Conservation (phyloP, 2,329 filamentous ascomycete genomes). For the Colletotrichum navitas region DNA sequence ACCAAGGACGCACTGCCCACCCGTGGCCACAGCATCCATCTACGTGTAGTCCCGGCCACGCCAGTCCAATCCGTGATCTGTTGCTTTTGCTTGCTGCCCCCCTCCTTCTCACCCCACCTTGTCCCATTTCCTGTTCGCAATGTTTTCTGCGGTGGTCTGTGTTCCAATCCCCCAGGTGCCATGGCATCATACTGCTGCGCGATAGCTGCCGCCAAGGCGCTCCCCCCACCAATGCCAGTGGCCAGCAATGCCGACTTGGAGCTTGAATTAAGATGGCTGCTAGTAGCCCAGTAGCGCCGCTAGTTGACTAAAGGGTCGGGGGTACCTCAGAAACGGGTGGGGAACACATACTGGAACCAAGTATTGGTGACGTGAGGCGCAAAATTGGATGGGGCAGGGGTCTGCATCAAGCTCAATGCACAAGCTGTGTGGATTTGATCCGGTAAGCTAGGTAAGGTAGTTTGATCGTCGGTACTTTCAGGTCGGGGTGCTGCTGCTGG, state of each 20-base stretch:
- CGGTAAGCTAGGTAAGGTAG: constrained; percentile 24
- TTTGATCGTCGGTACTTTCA: constrained; percentile 37
- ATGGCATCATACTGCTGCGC: constrained; percentile 42
- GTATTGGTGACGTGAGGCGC: constrained; percentile 33
- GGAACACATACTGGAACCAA: constrained; percentile 11
- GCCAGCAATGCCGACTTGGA: constrained; percentile 38
- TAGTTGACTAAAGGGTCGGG: background rate
- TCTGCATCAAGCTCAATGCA: constrained; percentile 42
- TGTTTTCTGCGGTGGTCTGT: constrained; percentile 27
- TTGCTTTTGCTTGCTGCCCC: constrained; percentile 33
- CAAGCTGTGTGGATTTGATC: constrained; percentile 31
- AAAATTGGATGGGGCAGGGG: constrained; percentile 36
- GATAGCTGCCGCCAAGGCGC: constrained; percentile 40
- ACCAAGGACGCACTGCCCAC: constrained; percentile 24
- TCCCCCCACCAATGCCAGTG: constrained; percentile 38
- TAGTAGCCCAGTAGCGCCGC: constrained; percentile 13
- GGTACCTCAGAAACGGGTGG: constrained; percentile 10
- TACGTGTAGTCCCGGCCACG: constrained; percentile 1
- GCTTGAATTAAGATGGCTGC: constrained; percentile 34
- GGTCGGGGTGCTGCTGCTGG: constrained; percentile 35
- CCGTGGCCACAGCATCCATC: background rate
- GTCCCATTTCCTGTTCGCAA: constrained; percentile 19
- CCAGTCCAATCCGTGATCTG: constrained; percentile 36
- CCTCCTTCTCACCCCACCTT: constrained; percentile 26
- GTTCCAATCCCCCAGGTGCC: constrained; percentile 37